A percentile compares a stretch with the other conserved stretches of the same genome.
These are phyloP conservation scores for Davidsoniella eucalypti DNA, from an alignment of 2,329 filamentous ascomycete genomes.

Conservation along the genomic window DNA sequence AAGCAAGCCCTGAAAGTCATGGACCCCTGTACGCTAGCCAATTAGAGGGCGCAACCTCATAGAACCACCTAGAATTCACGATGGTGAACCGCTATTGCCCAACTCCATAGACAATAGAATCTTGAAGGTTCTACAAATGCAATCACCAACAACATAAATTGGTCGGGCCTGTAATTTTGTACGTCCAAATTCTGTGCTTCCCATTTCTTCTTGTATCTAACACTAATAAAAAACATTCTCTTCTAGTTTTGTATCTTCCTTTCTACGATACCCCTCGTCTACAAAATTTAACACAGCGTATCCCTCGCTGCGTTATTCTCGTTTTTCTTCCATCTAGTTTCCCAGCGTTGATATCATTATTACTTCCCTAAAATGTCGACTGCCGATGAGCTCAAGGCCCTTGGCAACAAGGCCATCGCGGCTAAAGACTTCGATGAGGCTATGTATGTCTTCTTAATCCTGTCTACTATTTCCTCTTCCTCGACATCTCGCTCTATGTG, in stretches of 20 bases:
- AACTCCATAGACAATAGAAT: background rate
- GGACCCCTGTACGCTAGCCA: constrained; percentile 8
- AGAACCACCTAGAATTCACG: constrained; percentile 14
- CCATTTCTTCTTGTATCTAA: too few species aligned
- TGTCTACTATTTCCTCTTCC: background rate
- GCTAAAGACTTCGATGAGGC: constrained; percentile 94
- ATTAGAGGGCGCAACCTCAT: constrained; percentile 7
- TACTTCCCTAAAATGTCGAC: constrained; percentile 30
- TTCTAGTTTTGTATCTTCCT: too few species aligned
- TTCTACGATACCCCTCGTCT: too few species aligned
- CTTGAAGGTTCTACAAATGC: background rate
- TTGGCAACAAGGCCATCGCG: constrained; percentile 96
- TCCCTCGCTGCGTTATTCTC: background rate
- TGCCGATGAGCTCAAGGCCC: constrained; percentile 75
- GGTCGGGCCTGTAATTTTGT: background rate
- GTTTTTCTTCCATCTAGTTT: background rate
- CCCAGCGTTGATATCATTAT: background rate
- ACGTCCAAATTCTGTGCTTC: too few species aligned
- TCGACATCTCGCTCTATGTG: background rate
- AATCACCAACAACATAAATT: constrained; percentile 8
- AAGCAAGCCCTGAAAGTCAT: background rate
- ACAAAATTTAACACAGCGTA: too few species aligned
- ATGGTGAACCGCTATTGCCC: background rate
- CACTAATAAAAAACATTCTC: too few species aligned
- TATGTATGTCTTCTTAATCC: constrained; percentile 48